These are phyloP conservation scores for Cytidiella melzeri DNA, from an alignment of 768 basidiomycete genomes.

Conservation along the genomic window DNA sequence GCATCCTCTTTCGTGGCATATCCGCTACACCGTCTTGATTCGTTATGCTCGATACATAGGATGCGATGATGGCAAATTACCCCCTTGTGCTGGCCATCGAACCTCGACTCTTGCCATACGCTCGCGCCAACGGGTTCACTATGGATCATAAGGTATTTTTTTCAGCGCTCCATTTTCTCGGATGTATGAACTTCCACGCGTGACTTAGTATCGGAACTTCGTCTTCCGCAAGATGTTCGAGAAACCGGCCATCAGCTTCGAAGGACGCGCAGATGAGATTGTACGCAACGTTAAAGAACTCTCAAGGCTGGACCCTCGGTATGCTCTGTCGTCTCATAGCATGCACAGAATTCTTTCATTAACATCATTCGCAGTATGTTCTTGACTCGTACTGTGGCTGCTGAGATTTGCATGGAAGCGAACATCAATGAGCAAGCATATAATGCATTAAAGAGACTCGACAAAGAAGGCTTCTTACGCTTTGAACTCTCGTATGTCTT, in stretches of 20 bases:
- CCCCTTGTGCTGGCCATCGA: slow-evolving; percentile 74
- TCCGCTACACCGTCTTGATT: not conserved
- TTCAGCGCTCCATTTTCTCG: not conserved
- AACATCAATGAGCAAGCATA: slow-evolving; percentile 67
- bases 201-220: slow-evolving; percentile 66
- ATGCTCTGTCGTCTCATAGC: slow-evolving; percentile 20
- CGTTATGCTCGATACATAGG: slow-evolving; percentile 33
- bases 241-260: slow-evolving; percentile 42
- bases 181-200: slow-evolving; percentile 3
- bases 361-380: slow-evolving; percentile 43
- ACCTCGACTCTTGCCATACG: slow-evolving; percentile 66
- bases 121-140: slow-evolving; percentile 65
- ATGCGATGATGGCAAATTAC: slow-evolving; percentile 72
- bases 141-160: slow-evolving; percentile 66
- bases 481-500: slow-evolving; percentile 60
- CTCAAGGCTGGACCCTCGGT: slow-evolving; percentile 65
- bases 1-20: slow-evolving; percentile 10
- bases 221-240: slow-evolving; percentile 88
- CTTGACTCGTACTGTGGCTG: slow-evolving; percentile 75
- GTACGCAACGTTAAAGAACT: slow-evolving; percentile 66
- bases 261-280: slow-evolving; percentile 55
- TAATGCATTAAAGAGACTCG: slow-evolving; percentile 57
- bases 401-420: slow-evolving; percentile 78
- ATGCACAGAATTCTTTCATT: not conserved
- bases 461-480: slow-evolving; percentile 57